Evolutionary conservation across 2,329 filamentous ascomycete genomes (phyloP).

Genomic region (Apiospora malaysiana): DNA sequence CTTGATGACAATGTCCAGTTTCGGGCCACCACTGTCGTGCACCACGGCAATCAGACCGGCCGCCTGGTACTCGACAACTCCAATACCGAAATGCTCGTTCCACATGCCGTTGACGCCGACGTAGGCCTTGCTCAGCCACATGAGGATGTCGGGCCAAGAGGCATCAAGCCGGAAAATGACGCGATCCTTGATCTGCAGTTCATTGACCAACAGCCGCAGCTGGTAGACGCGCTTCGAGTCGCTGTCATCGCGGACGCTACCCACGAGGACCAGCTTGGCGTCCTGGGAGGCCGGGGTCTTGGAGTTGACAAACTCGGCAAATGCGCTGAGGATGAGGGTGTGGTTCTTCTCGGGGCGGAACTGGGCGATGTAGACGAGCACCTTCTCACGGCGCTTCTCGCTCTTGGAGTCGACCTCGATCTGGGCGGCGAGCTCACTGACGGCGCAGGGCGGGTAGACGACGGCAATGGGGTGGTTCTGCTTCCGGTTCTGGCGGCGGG

Average conservation of each 20-base stretch:
- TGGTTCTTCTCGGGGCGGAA: constrained; percentile 99
- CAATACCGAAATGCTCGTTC: constrained; percentile 99
- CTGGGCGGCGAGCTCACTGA: constrained; percentile 78
- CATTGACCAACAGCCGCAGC: constrained; percentile 82
- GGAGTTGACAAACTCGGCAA: constrained; percentile 74
- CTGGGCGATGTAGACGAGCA: constrained; percentile 92
- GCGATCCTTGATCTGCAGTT: constrained; percentile 81
- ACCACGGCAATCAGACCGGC: constrained; percentile 93
- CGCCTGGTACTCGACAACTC: constrained; percentile 97
- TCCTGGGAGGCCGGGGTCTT: constrained; percentile 55
- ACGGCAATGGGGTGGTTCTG: constrained; percentile 67
- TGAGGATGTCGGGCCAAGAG: constrained; percentile 84
- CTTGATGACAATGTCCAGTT: constrained; percentile 87
- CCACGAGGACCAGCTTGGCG: constrained; percentile 81
- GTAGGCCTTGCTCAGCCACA: constrained; percentile 76
- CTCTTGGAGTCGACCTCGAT: constrained; percentile 74
- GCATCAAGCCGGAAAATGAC: constrained; percentile 92
- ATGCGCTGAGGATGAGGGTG: constrained; percentile 81
- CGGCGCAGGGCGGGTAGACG: constrained; percentile 91
- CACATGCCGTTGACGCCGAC: constrained; percentile 98
- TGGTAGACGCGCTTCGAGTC: constrained; percentile 88
- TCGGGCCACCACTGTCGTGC: constrained; percentile 91
- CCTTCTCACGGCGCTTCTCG: constrained; percentile 72
- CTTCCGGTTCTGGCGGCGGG: constrained; percentile 51
- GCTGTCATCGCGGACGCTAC: constrained; percentile 85